Base-by-base conservation (phyloP, 306 rosid genomes). In the Oemleria cerasiformis region DNA sequence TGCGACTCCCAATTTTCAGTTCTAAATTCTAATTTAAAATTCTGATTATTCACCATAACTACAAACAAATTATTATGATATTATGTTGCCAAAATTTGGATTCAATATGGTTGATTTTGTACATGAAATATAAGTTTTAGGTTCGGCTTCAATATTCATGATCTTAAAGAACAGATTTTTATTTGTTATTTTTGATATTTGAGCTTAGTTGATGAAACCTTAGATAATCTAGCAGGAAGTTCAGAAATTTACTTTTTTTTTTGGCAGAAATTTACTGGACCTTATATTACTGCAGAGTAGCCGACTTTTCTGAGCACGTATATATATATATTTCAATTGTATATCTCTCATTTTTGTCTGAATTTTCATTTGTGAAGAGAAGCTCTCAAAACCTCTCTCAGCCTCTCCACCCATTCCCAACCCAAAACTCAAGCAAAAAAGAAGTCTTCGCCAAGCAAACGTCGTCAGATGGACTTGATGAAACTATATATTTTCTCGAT, bases 381-480 rank as follows among this genome's bases (percentile, higher is more conserved):
- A 64, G 12, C 17, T 39, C 75, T 21, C 14, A 64, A 21, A 56
- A 20, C 71, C 44, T n/a, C 63, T 54, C 70, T 48, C 77, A 39
- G 67, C 75, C 72, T 71, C 76, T 77, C 73, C 70, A 48, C 44
- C 38, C n/a, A 1, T 19, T 48, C 45, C 16, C 45, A 9, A 61
- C 68, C 66, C 50, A 41, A 15, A 50, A 43, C 15, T 43, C 17
- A 74, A 39, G 43, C 51, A 49, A 11, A 19, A 55, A 83, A 77
- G 40, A 92, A 90, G 98, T 85, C 92, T 76, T 92, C 95, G 4
- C 96, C 96, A 19, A 90, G 87, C 85, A 92, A 86, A 79, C 96
- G 96, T 73, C 83, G 96, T 4, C 92, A 90, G 86, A 86, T 84
- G 98, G 98, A 92, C 78, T 78, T 90, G 86, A 92, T 88, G 96